Evolutionary conservation across 768 basidiomycete genomes (phyloP), one percentile per base, ranked within the genome.

Genomic region (Macrolepiota albuminosa): DNA sequence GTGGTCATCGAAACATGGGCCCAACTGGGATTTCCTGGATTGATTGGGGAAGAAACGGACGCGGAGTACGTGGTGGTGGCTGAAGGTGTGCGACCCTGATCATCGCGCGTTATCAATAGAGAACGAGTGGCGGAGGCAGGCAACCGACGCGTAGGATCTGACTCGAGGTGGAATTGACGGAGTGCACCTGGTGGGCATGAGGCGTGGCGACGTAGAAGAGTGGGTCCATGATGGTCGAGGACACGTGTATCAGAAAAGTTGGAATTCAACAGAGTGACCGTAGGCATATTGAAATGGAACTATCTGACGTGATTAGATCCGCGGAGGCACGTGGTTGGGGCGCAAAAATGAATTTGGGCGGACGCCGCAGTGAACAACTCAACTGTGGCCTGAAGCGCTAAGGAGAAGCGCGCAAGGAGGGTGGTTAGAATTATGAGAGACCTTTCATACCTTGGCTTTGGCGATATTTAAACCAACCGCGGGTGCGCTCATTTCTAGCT

Each of bases 131-230:
- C 34, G 8, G 51, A 46, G 21, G 43, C 21, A 24, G 46, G 52
- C 6, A 48, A 10, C 9, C 47, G 50, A 33, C 50, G 57, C 29
- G 57, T 58, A 8, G 57, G 50, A 33, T 58, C 57, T 6, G 57
- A 11, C 26, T 50, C 21, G 21, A 33, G 21, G 40, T 36, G 24
- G 26, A 42, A 11, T 34, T 52, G 50, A 33, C 57, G 57, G 9
- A 40, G 49, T 21, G 31, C 45, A 29, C 52, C 58, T 54, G 58
- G 37, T 37, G 58, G 58, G 45, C 52, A 59, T 3, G 58, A 59
- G 13, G 50, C 51, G 16, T 40, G 58, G 4, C 58, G 42, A 26
- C 58, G 58, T 14, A 54, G 57, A 11, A 24, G 21, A 29, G 39
- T 39, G 29, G 34, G 34, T 37, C n/a, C 56, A 8, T n/a, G 46